These are phyloP conservation scores for Crithidia bombi DNA, from an alignment of 208 protist species.

Conservation along the genomic window DNA sequence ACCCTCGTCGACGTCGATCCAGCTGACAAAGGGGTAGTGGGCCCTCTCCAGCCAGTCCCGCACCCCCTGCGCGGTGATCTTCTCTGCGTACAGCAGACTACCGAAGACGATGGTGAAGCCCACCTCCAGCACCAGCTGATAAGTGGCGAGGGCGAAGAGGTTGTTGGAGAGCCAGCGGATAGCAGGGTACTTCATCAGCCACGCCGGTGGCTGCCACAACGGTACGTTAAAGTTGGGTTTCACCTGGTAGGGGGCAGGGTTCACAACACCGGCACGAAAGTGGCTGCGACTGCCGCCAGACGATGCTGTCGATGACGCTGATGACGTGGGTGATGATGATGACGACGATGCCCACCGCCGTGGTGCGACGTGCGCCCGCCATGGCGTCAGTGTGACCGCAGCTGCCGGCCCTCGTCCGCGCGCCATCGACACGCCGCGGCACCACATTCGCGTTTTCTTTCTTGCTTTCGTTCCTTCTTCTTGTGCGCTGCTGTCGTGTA, in stretches of 20 bases:
- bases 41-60: conserved; percentile 24
- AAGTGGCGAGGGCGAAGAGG: conserved; percentile 60
- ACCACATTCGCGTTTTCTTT: conserved; percentile 5
- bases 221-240: conserved; percentile 30
- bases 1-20: conserved; percentile 53
- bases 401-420: neutral
- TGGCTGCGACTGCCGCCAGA: neutral
- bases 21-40: conserved; percentile 61
- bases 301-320: neutral
- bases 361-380: neutral
- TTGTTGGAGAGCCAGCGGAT: conserved; percentile 64
- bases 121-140: conserved; percentile 70
- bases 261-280: conserved; percentile 27
- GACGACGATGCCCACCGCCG: conserved; percentile 14
- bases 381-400: neutral
- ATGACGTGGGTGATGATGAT: conserved; percentile 13
- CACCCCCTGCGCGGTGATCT: conserved; percentile 43
- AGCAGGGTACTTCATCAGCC: conserved; percentile 44
- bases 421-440: neutral
- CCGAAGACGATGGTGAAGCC: conserved; percentile 51
- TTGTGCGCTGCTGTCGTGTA: too few relatives aligned
- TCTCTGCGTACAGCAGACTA: conserved; percentile 36
- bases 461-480: too few relatives aligned
- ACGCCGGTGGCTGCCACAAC: conserved; percentile 42
- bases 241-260: conserved; percentile 29